These are phyloP conservation scores for Boletus insuetus DNA, from an alignment of 768 basidiomycete genomes.

Conservation along the genomic window DNA sequence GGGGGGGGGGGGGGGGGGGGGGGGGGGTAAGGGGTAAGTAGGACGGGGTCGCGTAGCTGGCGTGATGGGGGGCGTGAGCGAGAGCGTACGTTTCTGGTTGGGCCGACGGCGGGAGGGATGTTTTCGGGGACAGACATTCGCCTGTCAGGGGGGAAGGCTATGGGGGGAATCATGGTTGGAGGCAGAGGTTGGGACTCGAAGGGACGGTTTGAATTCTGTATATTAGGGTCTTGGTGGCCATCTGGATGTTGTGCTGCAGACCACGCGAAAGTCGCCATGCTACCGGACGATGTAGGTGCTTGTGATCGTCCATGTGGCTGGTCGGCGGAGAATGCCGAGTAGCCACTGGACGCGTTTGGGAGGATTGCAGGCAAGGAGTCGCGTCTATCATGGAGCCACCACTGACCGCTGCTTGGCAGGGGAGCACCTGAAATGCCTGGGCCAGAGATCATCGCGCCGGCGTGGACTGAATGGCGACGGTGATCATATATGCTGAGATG, in stretches of 20 bases:
- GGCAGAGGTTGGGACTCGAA: conserved; percentile 48
- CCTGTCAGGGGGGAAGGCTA: conserved; percentile 60
- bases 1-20: too few species aligned
- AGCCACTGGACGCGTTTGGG: conserved; percentile 54
- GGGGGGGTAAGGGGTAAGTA: too few species aligned
- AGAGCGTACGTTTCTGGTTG: conserved; percentile 56
- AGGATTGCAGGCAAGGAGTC: conserved; percentile 73
- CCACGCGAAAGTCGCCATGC: conserved; percentile 74
- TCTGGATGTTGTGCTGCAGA: conserved; percentile 48
- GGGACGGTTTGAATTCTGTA: conserved; percentile 39
- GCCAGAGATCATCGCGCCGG: conserved; percentile 40
- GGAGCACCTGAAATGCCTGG: conserved; percentile 26
- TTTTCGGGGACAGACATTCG: conserved; percentile 75
- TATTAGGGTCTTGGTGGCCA: conserved; percentile 45
- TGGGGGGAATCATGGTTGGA: conserved; percentile 55
- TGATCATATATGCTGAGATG: conserved; percentile 71
- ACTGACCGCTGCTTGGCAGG: conserved; percentile 35
- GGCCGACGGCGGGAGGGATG: conserved; percentile 41
- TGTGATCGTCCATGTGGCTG: conserved; percentile 63
- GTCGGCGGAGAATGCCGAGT: conserved; percentile 60
- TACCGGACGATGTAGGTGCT: conserved; percentile 53
- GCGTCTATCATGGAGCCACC: conserved; percentile 67
- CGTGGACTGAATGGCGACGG: conserved; percentile 74
- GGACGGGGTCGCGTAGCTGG: conserved; percentile 44
- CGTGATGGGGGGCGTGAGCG: conserved; percentile 73